A percentile compares a stretch with the other conserved stretches of the same genome.
phyloP scores from a whole-genome alignment of 148 eudicot genomes.

The Chenopodium formosanum region DNA sequence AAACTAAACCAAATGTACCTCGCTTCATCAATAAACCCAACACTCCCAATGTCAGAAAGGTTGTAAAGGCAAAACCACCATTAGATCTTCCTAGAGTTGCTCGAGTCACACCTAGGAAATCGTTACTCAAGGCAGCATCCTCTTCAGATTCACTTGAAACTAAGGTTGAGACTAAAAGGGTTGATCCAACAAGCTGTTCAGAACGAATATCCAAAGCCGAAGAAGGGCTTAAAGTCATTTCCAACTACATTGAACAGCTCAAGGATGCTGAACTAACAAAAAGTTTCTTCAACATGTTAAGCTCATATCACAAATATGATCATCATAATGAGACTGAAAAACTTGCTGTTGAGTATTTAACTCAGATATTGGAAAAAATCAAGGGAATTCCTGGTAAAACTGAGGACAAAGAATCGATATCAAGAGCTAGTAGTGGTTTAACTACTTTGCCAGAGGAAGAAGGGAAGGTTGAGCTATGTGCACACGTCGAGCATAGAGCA shows the following conservation, averaged over 20 bases:
- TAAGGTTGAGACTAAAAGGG: conserved; percentile 48
- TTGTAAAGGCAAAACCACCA: conserved; percentile 22
- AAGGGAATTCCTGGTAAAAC: conserved; percentile 11
- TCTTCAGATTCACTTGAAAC: conserved; percentile 46
- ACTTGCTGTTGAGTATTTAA: conserved; percentile 36
- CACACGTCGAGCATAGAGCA: conserved; percentile 39
- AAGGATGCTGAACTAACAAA: conserved; percentile 36
- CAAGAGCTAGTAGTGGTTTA: conserved; percentile 20
- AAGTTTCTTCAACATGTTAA: conserved; percentile 25
- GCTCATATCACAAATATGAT: conserved; percentile 16
- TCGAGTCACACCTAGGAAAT: conserved; percentile 25
- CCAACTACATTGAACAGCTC: conserved; percentile 40
- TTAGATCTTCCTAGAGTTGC: conserved; percentile 6
- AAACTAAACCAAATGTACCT: conserved; percentile 12
- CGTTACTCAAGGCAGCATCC: conserved; percentile 31
- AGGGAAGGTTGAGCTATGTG: conserved; percentile 20
- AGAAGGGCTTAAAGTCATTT: conserved; percentile 36
- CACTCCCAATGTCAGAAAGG: conserved; percentile 13
- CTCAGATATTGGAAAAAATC: conserved; percentile 32
- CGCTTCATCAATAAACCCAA: conserved; percentile 16
- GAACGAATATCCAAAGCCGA: conserved; percentile 42
- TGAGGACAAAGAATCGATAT: background rate
- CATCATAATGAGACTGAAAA: conserved; percentile 24
- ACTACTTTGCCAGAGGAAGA: conserved; percentile 24
- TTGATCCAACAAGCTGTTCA: conserved; percentile 47